These are phyloP conservation scores for Aulographum hederae DNA, from an alignment of 2,329 filamentous ascomycete species.

Conservation along the genomic window DNA sequence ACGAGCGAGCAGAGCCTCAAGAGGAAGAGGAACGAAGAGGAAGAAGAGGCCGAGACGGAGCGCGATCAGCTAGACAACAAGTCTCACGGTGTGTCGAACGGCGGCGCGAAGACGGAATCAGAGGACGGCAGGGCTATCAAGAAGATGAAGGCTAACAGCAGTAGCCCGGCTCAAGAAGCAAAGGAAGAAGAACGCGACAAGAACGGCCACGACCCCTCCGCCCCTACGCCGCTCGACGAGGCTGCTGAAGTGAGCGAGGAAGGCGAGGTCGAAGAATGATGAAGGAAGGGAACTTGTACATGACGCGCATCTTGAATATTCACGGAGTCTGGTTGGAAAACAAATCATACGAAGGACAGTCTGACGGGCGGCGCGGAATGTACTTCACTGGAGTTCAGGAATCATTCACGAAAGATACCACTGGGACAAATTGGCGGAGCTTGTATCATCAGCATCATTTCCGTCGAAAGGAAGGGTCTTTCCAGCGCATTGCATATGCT, in stretches of 20 bases:
- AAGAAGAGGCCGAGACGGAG: constrained; percentile 2
- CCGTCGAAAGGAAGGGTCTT: too few species aligned
- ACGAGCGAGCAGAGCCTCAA: constrained; percentile 11
- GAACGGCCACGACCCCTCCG: not conserved
- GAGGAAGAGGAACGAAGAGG: constrained; percentile 9
- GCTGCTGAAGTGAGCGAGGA: constrained; percentile 19
- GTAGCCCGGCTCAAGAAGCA: constrained; percentile 6
- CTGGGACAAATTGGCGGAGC: too few species aligned
- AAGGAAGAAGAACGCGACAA: constrained; percentile 6
- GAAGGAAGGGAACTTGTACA: too few species aligned
- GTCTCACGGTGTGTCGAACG: not conserved
- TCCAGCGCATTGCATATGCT: too few species aligned
- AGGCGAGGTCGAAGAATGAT: constrained; percentile 21
- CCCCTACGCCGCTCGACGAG: constrained; percentile 4
- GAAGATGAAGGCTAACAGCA: not conserved
- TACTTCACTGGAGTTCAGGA: too few species aligned
- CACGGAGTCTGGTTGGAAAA: too few species aligned
- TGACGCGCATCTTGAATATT: too few species aligned
- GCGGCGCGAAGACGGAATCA: not conserved
- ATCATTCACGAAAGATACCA: too few species aligned
- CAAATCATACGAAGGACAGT: too few species aligned
- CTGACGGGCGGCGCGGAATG: too few species aligned
- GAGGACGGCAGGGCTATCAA: not conserved
- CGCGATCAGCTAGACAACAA: not conserved
- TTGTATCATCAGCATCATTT: too few species aligned